Base-by-base conservation (phyloP, 2,329 filamentous ascomycete species). In the Drechmeria coniospora region DNA sequence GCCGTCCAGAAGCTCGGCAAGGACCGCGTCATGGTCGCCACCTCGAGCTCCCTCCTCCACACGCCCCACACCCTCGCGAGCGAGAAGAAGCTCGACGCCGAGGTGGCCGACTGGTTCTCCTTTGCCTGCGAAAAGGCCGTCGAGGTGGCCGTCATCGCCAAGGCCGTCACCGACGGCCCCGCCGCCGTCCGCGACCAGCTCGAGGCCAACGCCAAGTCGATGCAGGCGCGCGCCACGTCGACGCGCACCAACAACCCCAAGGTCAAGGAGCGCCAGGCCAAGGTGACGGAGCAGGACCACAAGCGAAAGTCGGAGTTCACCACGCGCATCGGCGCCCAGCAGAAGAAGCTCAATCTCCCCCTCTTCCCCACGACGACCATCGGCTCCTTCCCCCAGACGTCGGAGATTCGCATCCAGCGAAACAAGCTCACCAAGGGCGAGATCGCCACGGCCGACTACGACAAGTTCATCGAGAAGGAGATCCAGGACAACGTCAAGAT, bases 341-440 rank as follows among this genome's bases (percentile, higher is more conserved):
- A 87, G 68, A 75, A 79, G 62, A 77, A 82, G 62, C 80, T 98
- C 52, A 86, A 80, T 53, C 80, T 98, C 36, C 90, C 90, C 44
- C 68, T 87, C 42, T 98, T 98, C 81, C 90, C 90, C 40, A 98
- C 90, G 53, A 98, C 90, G 57, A 98, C 90, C 56, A 98, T 98
- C 44, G 90, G 90, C 45, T 95, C 87, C 32, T 98, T 98, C 81
- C 90, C 90, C 45, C 90, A 98, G 71, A 98, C 90, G 58, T 86
- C 87, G 71, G 83, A 95, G 61, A 98, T 98, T 64, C 84, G 90
- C 64, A 65, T 92, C 47, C 76, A 86, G 64, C 81, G 90, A 52
- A 92, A 90, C 74, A 93, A 90, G 72, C 83, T 94, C 68, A 92
- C 86, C 70, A 98, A 98, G 78, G 80, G 79, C 53, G 86, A 95